Base-by-base conservation (phyloP, 257 asterid genomes). In the Nicotiana otophora region DNA sequence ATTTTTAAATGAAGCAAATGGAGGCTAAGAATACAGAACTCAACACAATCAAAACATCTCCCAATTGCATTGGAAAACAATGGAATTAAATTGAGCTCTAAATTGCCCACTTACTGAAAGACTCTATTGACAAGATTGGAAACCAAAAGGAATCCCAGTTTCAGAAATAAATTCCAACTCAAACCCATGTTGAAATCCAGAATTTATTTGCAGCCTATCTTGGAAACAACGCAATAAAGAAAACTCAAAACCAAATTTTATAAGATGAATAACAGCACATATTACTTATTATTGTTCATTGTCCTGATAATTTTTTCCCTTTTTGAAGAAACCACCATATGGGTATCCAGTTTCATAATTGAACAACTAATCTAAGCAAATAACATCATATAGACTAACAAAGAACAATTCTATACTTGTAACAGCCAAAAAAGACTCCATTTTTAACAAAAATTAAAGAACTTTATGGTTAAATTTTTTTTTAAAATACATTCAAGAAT, bases 281-380 rank as follows among this genome's bases (percentile, higher is more conserved):
- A 87, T 84, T 90, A 83, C 68, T 83, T 60, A 82, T 66, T 39
- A 79, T 33, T 83, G 83, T 84, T 85, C 87, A 88, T 81, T 87
- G 85, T 83, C 86, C 86, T 63, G 81, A 55, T 58, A 86, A 70
- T 60, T 58, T 80, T 77, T 83, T 83, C 55, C 77, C 7, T 66
- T 85, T 66, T 64, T 88, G 67, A 76, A 81, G 57, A 82, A 90
- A 77, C 80, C 72, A 85, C 69, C 77, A 77, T 83, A 84, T 81
- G 77, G 81, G 30, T 9, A 87, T 80, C 83, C 84, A 83, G 70
- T 70, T 55, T 39, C 87, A 58, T 51, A 46, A 86, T 81, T 86
- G 78, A 89, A 85, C 82, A 78, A 80, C 84, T 66, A 86, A 86
- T 86, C 84, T 83, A 78, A 82, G 54, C 83, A 90, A 78, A 67